A percentile compares a stretch with the other conserved stretches of the same genome.
phyloP scores from a whole-genome alignment of 2,329 filamentous ascomycete genomes.

The Lojkania enalia region DNA sequence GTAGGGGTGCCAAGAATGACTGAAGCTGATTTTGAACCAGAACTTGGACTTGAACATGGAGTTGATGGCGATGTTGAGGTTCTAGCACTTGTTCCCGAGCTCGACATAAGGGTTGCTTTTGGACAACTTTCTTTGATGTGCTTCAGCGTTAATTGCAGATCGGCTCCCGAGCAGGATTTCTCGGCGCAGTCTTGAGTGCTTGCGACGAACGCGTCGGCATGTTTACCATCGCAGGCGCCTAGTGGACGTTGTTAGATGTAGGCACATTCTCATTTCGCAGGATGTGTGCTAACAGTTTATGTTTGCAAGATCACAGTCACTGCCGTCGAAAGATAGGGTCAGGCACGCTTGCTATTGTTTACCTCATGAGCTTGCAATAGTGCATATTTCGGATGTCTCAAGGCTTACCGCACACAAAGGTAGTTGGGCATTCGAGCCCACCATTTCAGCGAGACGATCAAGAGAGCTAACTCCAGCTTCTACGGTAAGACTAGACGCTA shows the following conservation, averaged over 20 bases:
- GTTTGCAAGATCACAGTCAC: constrained; percentile 2
- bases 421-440: background rate
- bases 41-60: background rate
- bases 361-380: background rate
- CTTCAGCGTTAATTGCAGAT: background rate
- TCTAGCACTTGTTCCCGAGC: background rate
- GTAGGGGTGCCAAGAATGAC: background rate
- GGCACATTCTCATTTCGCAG: too few relatives aligned
- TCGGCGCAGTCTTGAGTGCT: background rate
- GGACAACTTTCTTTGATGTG: background rate
- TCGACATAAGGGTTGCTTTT: background rate
- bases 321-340: constrained; percentile 1
- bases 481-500: too few relatives aligned
- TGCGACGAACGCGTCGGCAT: background rate
- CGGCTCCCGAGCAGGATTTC: background rate
- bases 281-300: background rate
- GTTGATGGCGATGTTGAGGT: background rate
- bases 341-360: constrained; percentile 1
- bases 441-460: background rate
- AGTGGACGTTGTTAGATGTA: background rate
- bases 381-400: too few relatives aligned
- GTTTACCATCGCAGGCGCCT: constrained; percentile 1
- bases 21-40: background rate
- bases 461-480: background rate
- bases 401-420: constrained; percentile 1